Evolutionary conservation across 2,329 filamentous ascomycete species (phyloP), one percentile per base, ranked within the genome.

Genomic region (Talaromyces atroroseus): DNA sequence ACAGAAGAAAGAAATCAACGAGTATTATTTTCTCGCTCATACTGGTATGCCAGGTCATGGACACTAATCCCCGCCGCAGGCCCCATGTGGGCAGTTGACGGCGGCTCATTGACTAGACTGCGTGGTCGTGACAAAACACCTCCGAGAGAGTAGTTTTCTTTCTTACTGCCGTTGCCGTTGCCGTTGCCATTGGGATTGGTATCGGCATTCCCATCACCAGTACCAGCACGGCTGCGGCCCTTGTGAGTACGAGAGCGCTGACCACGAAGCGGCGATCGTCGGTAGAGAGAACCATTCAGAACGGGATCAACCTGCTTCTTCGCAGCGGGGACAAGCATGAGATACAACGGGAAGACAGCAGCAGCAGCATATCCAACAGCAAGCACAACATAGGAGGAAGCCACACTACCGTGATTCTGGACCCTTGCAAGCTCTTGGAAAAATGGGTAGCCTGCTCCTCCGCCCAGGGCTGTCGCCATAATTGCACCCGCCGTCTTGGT

Each of bases 401-500:
- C 70, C 1, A 74, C 64, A 16, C 21, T 42, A 29, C 48, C 24
- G 21, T 74, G 73, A 2, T 68, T 66, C 0, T 65, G 62, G 8
- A 75, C 67, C 5, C 68, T 65, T 7, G 78, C 75, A 0, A 75
- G 76, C 52, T 76, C 77, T 59, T 80, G 76, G 55, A 84, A 78
- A 8, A 81, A 81, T 0, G 82, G 79, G 56, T 84, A 80, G 32
- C 78, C 72, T 1, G 76, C 77, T 1, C 81, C 83, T 10, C 80
- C 80, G 18, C 74, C 74, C 44, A 83, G 79, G 4, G 80, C 78
- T 10, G 78, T 75, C 0, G 81, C 80, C 46, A 86, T 67, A 2
- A 82, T 61, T 0, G 78, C 76, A 6, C 78, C 74, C 6, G 79
- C 83, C 32, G 79, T 75, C 63, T 84, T 85, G 16, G 82, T 85